Evolutionary conservation across 805 yeast species (phyloP).

Genomic region (Lipomyces yamanashiensis): DNA sequence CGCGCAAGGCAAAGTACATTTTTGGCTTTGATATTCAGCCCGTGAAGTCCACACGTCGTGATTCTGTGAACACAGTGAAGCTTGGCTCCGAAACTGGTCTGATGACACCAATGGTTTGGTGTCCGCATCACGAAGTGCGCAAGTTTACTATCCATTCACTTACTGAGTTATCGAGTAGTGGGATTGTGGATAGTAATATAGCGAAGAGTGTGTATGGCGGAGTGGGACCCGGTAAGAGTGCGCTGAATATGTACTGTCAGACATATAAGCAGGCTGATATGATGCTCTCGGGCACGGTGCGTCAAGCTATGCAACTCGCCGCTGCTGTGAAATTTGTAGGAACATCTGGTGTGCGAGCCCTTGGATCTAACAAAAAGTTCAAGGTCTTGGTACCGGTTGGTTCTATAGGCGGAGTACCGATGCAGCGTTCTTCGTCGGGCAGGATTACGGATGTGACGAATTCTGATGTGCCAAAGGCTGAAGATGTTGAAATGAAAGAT

Average conservation of each 20-base stretch:
- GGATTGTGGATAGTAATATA: not conserved
- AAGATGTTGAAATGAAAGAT: not conserved
- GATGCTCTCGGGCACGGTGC: constrained; percentile 29
- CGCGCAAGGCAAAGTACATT: constrained; percentile 52
- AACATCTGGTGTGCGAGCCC: not conserved
- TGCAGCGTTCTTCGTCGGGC: not conserved
- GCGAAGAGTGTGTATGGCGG: constrained; percentile 5
- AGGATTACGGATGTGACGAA: not conserved
- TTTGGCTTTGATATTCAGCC: constrained; percentile 58
- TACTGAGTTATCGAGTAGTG: constrained; percentile 28
- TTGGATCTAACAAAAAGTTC: not conserved
- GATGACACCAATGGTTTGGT: constrained; percentile 43
- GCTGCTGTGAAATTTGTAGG: not conserved
- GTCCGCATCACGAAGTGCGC: constrained; percentile 41
- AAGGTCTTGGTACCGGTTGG: not conserved
- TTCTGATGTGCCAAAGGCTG: not conserved
- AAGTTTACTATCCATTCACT: constrained; percentile 36
- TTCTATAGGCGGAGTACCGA: not conserved
- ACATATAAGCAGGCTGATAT: constrained; percentile 40
- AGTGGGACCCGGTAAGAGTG: constrained; percentile 36
- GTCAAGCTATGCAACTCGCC: constrained; percentile 25
- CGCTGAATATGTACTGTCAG: constrained; percentile 43
- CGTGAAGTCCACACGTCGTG: constrained; percentile 40
- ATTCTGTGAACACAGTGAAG: constrained; percentile 34
- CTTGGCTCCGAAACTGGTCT: constrained; percentile 38